Evolutionary conservation across 768 basidiomycete species (phyloP), one percentile per base, ranked within the genome.

Genomic region (Lactarius vividus): DNA sequence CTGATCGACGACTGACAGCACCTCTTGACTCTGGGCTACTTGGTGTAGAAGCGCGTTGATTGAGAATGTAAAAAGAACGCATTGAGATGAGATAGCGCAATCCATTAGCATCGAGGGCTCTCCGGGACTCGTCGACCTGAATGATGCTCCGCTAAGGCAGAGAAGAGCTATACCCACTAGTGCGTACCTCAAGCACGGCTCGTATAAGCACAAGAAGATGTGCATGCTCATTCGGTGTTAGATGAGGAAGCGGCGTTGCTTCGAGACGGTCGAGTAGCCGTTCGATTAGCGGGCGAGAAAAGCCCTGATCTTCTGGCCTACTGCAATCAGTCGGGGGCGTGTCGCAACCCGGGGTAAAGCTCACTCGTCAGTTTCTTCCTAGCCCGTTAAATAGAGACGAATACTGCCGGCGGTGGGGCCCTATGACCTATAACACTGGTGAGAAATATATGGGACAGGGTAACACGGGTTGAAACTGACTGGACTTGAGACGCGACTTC

Each of bases 1-100:
- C 86, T 46, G 84, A 82, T 68, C 77, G 78, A 40, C 78, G 77
- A n/a, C 79, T 79, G 16, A 79, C 73, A 1, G 75, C 69, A 39
- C 74, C 79, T 2, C 75, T 79, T 9, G 83, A 82, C 28, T 75
- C 73, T 40, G 84, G 83, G 54, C 82, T 82, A 56, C 77, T 80
- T 1, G 81, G 79, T 3, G 72, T 76, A 13, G 86, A 83, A 16
- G 82, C 81, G 8, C 91, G 85, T 59, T 80, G 81, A 72, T 94
- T 92, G 66, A 92, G 79, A 63, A 95, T 93, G 74, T 92, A 91
- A 74, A 95, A 96, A 4, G 92, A 91, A 9, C 94, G 85, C 85
- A 98, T 89, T 16, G 94, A 92, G 63, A 95, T 89, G 39, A 98
- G 83, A 77, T 96, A 99, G 54, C 96, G 88, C 55, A 97, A 80